Base-by-base conservation (phyloP, 768 basidiomycete species). In the Leccinum truebloodii region DNA sequence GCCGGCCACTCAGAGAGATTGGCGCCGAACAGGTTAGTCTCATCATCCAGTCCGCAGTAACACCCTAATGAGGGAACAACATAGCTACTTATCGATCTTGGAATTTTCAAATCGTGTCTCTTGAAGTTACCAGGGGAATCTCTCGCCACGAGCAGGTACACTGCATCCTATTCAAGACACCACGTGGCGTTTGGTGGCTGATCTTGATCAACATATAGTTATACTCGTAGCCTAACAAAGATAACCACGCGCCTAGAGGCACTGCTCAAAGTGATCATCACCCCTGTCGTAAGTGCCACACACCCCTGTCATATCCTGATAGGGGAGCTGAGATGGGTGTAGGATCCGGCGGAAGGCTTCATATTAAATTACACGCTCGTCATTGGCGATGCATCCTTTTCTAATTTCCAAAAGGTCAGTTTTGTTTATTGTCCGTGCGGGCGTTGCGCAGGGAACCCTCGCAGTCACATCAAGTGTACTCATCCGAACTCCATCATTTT, bases 371-470 rank as follows among this genome's bases (percentile, higher is more conserved):
- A 98, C 70, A 95, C 93, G 8, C 81, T 98, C 26, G 82, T 98
- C 59, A 92, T 99, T 63, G 93, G 93, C 24, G 96, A 98, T 75
- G 88, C 90, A 6, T 95, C 95, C 2, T 95, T 95, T 75, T 90
- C 89, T 32, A 98, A 98, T 75, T 99, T 99, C 79, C 97, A 98
- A 79, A 99, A 99, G 86, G 94, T 90, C 35, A 41, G 75, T n/a
- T 51, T 28, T 22, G 13, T n/a, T 20, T 50, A 12, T 14, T 14
- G 32, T 18, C 41, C 55, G 49, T 41, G 39, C 18, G n/a, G 44
- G 44, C 10, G 12, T 46, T n/a, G 41, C 41, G 41, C n/a, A 12
- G 44, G 44, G 20, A 20, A 46, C 44, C 44, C n/a, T 46, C 12
- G 12, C 44, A 20, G 20, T 46, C 44, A 6, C 44, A 13, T 46